These are phyloP conservation scores for Calonectria pseudoreteaudii DNA, from an alignment of 2,329 filamentous ascomycete genomes.

Conservation along the genomic window DNA sequence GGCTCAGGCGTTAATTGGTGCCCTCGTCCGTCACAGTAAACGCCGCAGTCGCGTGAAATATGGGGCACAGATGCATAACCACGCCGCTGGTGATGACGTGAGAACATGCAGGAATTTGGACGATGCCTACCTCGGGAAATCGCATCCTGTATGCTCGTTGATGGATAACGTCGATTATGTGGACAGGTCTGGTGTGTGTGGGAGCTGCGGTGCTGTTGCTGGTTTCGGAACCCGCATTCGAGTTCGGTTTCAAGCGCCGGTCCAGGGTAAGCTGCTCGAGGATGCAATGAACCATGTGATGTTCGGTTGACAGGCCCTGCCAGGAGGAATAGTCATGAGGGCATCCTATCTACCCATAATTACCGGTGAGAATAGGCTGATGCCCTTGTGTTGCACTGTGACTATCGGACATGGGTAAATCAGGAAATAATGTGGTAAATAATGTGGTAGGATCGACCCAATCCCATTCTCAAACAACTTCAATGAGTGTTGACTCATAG, in stretches of 20 bases:
- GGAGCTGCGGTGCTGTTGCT: slow-evolving; percentile 10
- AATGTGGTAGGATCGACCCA: not conserved
- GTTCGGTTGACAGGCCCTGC: not conserved
- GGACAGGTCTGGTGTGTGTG: not conserved
- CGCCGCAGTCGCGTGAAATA: not conserved
- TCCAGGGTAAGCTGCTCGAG: slow-evolving; percentile 18
- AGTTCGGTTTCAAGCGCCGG: not conserved
- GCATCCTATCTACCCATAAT: not conserved
- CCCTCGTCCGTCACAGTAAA: slow-evolving; percentile 2
- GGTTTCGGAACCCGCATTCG: slow-evolving; percentile 16
- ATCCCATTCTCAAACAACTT: not conserved
- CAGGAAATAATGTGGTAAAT: not conserved
- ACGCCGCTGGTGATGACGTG: slow-evolving; percentile 5
- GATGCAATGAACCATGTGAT: not conserved
- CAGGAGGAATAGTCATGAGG: not conserved
- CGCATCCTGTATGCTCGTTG: not conserved
- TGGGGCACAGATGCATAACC: not conserved
- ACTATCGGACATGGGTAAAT: not conserved
- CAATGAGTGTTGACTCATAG: not conserved
- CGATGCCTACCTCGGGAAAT: slow-evolving; percentile 1
- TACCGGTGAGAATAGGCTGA: not conserved
- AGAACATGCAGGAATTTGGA: slow-evolving; percentile 6
- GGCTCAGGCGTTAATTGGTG: slow-evolving; percentile 15
- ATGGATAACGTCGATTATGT: not conserved
- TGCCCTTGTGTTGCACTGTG: not conserved